Percentiles rank a stretch among this genome's conserved stretches.
These are phyloP conservation scores for Termitomyces sp. DNA, from an alignment of 768 basidiomycete species.

Conservation along the genomic window DNA sequence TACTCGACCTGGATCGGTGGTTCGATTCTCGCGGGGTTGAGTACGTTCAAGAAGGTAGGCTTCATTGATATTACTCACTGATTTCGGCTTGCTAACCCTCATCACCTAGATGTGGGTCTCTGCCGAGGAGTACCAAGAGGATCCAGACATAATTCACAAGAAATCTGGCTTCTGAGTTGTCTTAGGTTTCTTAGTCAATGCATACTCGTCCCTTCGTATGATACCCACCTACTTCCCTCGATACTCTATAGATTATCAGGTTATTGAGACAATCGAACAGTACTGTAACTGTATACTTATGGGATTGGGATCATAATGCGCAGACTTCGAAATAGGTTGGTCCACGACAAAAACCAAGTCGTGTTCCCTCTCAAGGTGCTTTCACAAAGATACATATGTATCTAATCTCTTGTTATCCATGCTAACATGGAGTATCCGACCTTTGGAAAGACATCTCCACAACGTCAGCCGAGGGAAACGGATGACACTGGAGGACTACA, in stretches of 20 bases:
- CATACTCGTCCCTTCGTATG: slow-evolving; percentile 10
- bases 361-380: not conserved
- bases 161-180: slow-evolving; percentile 72
- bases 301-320: no score
- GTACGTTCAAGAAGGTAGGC: slow-evolving; percentile 93
- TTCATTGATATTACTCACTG: not conserved
- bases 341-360: not conserved
- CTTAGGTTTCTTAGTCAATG: slow-evolving; percentile 13
- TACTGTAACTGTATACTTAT: not conserved
- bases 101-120: slow-evolving; percentile 93
- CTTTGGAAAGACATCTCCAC: no score
- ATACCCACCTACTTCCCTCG: slow-evolving; percentile 23
- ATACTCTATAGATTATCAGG: not conserved
- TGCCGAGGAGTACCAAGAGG: slow-evolving; percentile 98
- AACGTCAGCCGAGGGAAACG: not conserved
- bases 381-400: no score
- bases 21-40: slow-evolving; percentile 91
- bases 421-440: not conserved
- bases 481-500: not conserved
- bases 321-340: no score
- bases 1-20: slow-evolving; percentile 98
- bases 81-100: slow-evolving; percentile 10
- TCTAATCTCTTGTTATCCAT: no score
- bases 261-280: not conserved
- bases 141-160: slow-evolving; percentile 97